These are phyloP conservation scores for Trypanosoma cruzi DNA, from an alignment of 208 protist species.

Conservation along the genomic window DNA sequence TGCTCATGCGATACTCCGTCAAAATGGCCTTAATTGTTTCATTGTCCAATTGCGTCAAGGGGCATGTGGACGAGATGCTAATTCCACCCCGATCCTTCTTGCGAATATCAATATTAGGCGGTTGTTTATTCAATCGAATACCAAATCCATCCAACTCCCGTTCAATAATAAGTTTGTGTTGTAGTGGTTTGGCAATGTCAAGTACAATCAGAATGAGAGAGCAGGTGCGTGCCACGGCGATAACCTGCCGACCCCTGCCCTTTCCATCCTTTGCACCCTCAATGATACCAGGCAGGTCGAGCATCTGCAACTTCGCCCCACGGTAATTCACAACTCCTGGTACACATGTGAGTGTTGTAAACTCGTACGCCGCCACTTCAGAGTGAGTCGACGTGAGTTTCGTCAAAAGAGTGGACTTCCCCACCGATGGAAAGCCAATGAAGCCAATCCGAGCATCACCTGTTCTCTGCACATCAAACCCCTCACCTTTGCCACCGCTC, in stretches of 20 bases:
- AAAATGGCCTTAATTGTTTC: slow-evolving; percentile 95
- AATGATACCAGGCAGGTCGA: slow-evolving; percentile 99
- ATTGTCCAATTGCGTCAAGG: slow-evolving; percentile 87
- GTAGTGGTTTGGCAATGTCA: slow-evolving; percentile 97
- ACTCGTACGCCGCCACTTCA: slow-evolving; percentile 98
- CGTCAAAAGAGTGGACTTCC: slow-evolving; percentile 97
- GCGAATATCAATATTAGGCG: slow-evolving; percentile 96
- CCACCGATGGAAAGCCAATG: slow-evolving; percentile 98
- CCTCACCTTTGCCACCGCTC: slow-evolving; percentile 91
- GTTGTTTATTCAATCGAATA: slow-evolving; percentile 97
- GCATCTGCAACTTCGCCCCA: slow-evolving; percentile 94
- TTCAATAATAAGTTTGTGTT: slow-evolving; percentile 96
- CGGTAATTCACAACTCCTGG: slow-evolving; percentile 96
- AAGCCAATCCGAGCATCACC: slow-evolving; percentile 96
- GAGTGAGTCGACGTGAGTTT: slow-evolving; percentile 98
- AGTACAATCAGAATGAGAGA: slow-evolving; percentile 98
- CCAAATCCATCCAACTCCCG: slow-evolving; percentile 99
- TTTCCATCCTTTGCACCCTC: slow-evolving; percentile 99
- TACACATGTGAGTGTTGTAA: slow-evolving; percentile 99
- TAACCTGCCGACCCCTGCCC: slow-evolving; percentile 98
- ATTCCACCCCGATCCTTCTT: slow-evolving; percentile 95
- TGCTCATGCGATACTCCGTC: slow-evolving; percentile 96
- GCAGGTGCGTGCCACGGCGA: slow-evolving; percentile 97
- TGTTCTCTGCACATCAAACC: slow-evolving; percentile 98
- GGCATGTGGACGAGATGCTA: slow-evolving; percentile 87